These are phyloP conservation scores for Rhizophagus prolifer DNA, from an alignment of 192 early-diverging fungal species.

Conservation along the genomic window DNA sequence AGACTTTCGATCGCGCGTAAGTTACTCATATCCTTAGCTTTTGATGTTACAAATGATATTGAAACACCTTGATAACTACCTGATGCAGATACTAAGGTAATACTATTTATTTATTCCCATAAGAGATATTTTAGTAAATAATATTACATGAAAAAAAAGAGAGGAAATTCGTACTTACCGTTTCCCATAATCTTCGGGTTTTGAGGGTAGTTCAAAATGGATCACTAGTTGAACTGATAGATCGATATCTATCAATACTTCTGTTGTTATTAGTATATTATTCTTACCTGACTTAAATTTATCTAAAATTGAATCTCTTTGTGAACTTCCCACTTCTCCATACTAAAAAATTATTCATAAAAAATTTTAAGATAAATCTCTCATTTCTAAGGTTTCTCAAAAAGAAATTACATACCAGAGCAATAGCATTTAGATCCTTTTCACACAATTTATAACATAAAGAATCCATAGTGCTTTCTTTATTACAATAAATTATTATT, in stretches of 20 bases:
- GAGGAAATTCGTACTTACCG: not conserved
- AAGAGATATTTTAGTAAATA: not conserved
- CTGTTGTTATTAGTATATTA: slow-evolving; percentile 97
- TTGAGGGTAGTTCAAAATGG: not conserved
- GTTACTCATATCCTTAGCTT: not conserved
- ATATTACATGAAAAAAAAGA: no score
- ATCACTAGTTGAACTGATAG: slow-evolving; percentile 49
- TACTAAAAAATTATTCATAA: slow-evolving; percentile 43
- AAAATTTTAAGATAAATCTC: not conserved
- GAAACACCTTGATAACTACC: not conserved
- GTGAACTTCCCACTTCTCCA: slow-evolving; percentile 97
- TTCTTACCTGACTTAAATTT: slow-evolving; percentile 98
- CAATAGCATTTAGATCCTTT: slow-evolving; percentile 92
- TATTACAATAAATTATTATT: slow-evolving; percentile 99
- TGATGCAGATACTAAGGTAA: not conserved
- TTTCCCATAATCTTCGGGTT: not conserved
- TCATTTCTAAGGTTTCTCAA: not conserved
- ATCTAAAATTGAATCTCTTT: slow-evolving; percentile 98
- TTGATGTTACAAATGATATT: slow-evolving; percentile 11
- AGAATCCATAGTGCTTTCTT: slow-evolving; percentile 99
- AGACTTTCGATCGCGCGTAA: slow-evolving; percentile 6
- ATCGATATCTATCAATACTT: slow-evolving; percentile 98
- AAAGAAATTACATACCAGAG: slow-evolving; percentile 56
- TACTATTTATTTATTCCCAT: not conserved
- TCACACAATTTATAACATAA: slow-evolving; percentile 94